These are phyloP conservation scores for Cinnamomum micranthum DNA, from an alignment of 164 flowering plant genomes.

Conservation along the genomic window DNA sequence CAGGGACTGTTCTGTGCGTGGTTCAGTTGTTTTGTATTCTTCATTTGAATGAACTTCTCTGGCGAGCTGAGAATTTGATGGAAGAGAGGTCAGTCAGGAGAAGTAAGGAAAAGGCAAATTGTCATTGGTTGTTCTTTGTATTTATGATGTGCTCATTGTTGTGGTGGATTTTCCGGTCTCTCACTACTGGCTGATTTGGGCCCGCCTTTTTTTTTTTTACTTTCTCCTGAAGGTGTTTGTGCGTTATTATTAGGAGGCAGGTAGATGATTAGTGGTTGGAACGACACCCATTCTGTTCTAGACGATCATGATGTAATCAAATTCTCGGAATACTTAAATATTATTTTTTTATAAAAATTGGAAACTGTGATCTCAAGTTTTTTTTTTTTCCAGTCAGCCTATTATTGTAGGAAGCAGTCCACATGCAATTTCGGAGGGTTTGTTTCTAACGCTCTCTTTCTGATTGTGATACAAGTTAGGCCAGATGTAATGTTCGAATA, in stretches of 20 bases:
- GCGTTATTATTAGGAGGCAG: neutral
- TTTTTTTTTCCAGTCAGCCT: too few relatives aligned
- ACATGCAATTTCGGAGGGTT: too few relatives aligned
- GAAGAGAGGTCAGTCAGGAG: neutral
- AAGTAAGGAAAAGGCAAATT: neutral
- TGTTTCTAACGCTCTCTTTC: too few relatives aligned
- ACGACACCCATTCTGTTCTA: neutral
- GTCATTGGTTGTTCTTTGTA: neutral
- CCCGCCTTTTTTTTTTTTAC: too few relatives aligned
- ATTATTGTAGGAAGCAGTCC: too few relatives aligned
- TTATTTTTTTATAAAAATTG: too few relatives aligned
- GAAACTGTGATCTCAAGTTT: too few relatives aligned
- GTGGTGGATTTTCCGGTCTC: neutral
- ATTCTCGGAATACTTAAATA: too few relatives aligned
- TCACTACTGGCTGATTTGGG: neutral
- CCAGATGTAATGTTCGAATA: too few relatives aligned
- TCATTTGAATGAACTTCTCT: neutral
- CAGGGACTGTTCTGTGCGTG: constrained; percentile 10
- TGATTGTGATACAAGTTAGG: too few relatives aligned
- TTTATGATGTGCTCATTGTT: neutral
- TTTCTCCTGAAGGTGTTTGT: neutral
- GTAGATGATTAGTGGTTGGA: neutral
- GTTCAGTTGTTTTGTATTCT: constrained; percentile 5
- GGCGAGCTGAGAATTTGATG: neutral
- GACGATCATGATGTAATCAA: neutral